Base-by-base conservation (phyloP, 345 rosid species). In the Hirschfeldia incana region DNA sequence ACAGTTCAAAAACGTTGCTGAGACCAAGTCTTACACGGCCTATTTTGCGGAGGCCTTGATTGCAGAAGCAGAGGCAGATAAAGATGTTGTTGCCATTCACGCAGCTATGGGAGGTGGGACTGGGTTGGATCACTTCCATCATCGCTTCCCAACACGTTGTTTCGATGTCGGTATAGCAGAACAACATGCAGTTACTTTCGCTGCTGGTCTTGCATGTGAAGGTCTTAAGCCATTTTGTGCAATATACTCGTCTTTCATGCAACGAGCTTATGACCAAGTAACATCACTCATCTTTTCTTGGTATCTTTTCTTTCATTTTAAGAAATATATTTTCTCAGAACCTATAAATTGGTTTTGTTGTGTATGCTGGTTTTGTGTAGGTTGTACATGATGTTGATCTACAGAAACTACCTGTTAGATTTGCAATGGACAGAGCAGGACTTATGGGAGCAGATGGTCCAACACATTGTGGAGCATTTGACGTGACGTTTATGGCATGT, bases 81-180 rank as follows among this genome's bases (percentile, higher is more conserved):
- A 87, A 81, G 86, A 89, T 75, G 74, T 94, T 26, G 92, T 94
- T 77, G 98, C 97, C 8, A 92, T 94, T 64, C 98, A 94, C 85
- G 98, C 98, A 69, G 98, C 98, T 16, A 94, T 94, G 98, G 98
- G 98, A 85, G 98, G 98, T 69, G 98, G 98, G 60, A 94, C 98
- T 0, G 98, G 98, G 15, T 73, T 94, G 71, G 92, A 92, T 76
- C 88, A 85, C 67, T 94, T 94, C 83, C 97, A 85, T 62, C 91
- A 92, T 10, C 97, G 92, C 2, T 94, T 91, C 81, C 98, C 97
- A 8, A 68, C 87, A 32, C 81, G 97, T 75, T 94, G 98, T 80
- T 94, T 94, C 0, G 98, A 94, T 76, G 98, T 94, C 1, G 99
- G 98, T 58, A 95, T 95, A 13, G 99, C 98, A 1, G 99, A 95